phyloP scores from a whole-genome alignment of 192 early-diverging fungal genomes.

The Backusella westeae region DNA sequence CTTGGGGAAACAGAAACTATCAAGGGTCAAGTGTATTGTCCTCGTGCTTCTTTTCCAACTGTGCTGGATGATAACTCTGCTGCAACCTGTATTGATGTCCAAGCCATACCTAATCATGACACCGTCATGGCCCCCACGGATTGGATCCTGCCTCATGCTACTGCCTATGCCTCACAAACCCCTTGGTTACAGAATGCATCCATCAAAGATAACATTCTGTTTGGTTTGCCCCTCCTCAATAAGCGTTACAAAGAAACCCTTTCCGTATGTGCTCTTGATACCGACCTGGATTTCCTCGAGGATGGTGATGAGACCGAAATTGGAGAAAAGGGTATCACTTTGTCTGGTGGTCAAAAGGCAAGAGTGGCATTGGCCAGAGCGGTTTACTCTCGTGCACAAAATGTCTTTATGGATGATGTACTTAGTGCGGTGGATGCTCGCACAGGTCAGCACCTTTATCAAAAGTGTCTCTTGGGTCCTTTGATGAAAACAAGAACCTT shows the following conservation, averaged over 20 bases:
- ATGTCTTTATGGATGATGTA: conserved; percentile 82
- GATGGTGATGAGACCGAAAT: conserved; percentile 79
- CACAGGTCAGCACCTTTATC: conserved; percentile 77
- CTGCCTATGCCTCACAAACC: conserved; percentile 76
- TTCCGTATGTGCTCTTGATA: conserved; percentile 70
- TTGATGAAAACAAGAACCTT: conserved; percentile 75
- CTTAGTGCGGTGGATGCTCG: conserved; percentile 86
- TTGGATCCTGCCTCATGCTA: conserved; percentile 37
- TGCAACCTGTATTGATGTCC: neutral
- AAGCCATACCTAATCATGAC: neutral
- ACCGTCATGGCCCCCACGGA: neutral
- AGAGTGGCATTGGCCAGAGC: conserved; percentile 85
- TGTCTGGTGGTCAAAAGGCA: conserved; percentile 89
- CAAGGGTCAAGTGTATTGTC: conserved; percentile 36
- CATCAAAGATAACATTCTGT: conserved; percentile 71
- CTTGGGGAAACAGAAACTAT: conserved; percentile 61
- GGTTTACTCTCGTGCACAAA: conserved; percentile 66
- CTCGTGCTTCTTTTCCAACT: conserved; percentile 14
- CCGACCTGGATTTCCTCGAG: conserved; percentile 76
- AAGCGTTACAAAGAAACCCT: conserved; percentile 28
- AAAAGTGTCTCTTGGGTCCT: conserved; percentile 69
- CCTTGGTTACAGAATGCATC: conserved; percentile 71
- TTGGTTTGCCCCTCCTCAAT: conserved; percentile 32
- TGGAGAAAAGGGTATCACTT: conserved; percentile 84
- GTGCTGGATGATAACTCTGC: neutral